Evolutionary conservation across 202 grass and related monocot genomes (phyloP).

Genomic region (Tripidium arundinaceum): DNA sequence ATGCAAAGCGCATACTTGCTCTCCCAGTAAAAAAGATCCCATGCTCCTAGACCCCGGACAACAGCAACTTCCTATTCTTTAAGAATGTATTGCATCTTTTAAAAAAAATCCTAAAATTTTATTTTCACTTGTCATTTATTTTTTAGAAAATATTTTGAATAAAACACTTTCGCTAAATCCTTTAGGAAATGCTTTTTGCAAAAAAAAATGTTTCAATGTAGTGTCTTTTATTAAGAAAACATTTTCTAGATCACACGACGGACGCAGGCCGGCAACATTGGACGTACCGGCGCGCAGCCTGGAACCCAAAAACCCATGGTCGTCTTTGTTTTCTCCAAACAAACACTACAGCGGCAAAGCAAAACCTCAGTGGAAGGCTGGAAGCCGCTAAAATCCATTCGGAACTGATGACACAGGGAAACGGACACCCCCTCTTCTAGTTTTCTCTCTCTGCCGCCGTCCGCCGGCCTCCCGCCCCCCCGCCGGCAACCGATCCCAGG

Average conservation of each 20-base stretch:
- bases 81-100: no score
- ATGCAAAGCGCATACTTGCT: no score
- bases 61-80: no score
- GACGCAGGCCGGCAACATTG: neutral
- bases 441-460: neutral
- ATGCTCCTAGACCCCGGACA: no score
- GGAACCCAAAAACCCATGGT: neutral
- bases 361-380: no score
- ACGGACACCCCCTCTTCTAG: neutral
- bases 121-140: neutral
- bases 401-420: neutral
- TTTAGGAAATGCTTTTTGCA: neutral
- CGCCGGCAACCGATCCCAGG: constrained; percentile 1
- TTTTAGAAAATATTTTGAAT: neutral
- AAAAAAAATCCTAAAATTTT: neutral
- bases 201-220: no score
- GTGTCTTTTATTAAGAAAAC: no score
- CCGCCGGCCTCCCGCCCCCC: neutral
- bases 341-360: neutral
- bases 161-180: neutral
- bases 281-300: neutral
- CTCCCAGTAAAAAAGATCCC: no score
- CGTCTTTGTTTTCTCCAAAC: neutral
- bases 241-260: no score
- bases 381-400: constrained; percentile 10